These are phyloP conservation scores for Picea sitchensis DNA, from an alignment of 75 land plant genomes.

Conservation along the genomic window DNA sequence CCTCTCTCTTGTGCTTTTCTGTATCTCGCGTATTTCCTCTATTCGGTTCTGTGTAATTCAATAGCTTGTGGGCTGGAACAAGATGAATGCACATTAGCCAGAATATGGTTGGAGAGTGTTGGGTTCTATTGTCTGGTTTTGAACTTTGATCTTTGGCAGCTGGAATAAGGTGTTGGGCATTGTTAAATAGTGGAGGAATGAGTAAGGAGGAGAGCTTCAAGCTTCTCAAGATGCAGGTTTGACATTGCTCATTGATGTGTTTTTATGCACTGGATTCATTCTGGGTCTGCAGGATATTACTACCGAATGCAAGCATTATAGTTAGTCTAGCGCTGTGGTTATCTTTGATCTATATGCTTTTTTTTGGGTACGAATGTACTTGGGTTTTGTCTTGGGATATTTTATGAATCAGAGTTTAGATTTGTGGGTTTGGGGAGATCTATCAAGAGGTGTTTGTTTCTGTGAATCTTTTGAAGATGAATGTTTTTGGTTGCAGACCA, in stretches of 20 bases:
- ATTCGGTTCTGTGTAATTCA: too few relatives aligned
- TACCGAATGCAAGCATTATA: not conserved
- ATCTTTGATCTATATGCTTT: not conserved
- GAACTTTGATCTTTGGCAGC: not conserved
- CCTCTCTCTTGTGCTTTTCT: too few relatives aligned
- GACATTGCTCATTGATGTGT: not conserved
- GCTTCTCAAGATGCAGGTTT: conserved; percentile 57
- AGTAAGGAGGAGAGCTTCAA: conserved; percentile 46
- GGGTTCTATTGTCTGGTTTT: not conserved
- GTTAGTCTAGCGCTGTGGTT: not conserved
- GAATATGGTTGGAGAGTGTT: not conserved
- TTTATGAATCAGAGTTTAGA: not conserved
- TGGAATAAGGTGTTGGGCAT: not conserved
- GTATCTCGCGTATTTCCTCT: too few relatives aligned
- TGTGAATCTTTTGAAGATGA: too few relatives aligned
- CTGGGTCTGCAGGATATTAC: not conserved
- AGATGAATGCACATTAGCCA: not conserved
- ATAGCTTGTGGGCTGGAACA: too few relatives aligned
- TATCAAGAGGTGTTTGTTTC: not conserved
- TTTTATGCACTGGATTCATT: conserved; percentile 2
- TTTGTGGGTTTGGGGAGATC: not conserved
- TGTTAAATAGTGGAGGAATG: conserved; percentile 17
- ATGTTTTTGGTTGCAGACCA: conserved; percentile 41
- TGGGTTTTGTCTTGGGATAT: not conserved
- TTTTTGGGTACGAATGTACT: not conserved